Conservation (phyloP, 148 eudicot genomes). For the Rhododendron williamsianum region DNA sequence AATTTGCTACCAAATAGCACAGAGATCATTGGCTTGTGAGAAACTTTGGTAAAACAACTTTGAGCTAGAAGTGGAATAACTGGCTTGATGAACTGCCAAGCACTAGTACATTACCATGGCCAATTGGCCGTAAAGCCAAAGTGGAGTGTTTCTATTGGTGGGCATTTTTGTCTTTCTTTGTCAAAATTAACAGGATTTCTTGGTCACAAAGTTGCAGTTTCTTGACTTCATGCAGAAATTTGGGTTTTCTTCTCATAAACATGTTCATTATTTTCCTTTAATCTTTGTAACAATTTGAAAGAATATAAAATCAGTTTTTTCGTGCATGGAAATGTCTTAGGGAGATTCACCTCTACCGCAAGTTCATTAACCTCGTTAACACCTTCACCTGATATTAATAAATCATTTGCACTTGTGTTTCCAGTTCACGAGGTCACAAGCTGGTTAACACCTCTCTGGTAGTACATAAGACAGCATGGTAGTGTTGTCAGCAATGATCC, state of each 20-base stretch:
- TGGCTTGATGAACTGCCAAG: background rate
- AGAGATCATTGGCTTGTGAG: background rate
- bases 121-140: background rate
- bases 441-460: background rate
- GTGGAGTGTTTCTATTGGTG: background rate
- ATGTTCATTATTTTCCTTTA: no score
- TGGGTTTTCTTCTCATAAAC: background rate
- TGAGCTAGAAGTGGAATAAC: background rate
- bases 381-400: background rate
- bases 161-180: background rate
- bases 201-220: background rate
- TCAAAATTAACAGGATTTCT: background rate
- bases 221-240: background rate
- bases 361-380: background rate
- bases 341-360: background rate
- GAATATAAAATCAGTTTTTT: no score
- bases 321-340: background rate
- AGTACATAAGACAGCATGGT: background rate
- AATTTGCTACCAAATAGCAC: background rate
- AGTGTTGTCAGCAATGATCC: background rate
- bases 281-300: no score
- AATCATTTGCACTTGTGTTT: background rate
- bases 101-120: background rate
- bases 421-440: background rate
- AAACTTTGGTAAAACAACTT: background rate